Percentiles rank a stretch among this genome's conserved stretches.
These are phyloP conservation scores for Suillus hirtellus DNA, from an alignment of 768 basidiomycete species.

Conservation along the genomic window DNA sequence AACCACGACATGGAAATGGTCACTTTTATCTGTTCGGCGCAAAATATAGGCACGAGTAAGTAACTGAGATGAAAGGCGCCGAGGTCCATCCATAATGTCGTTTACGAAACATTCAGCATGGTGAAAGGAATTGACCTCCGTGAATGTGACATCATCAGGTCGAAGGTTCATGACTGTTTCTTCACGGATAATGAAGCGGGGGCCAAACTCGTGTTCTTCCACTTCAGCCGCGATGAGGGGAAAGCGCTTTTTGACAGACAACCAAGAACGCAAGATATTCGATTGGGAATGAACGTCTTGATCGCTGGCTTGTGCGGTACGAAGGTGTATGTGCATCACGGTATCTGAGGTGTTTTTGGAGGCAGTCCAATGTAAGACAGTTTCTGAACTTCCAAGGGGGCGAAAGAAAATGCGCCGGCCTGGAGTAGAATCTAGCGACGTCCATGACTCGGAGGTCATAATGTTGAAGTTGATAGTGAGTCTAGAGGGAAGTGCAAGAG, in stretches of 20 bases:
- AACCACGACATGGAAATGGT: constrained; percentile 43
- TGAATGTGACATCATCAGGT: constrained; percentile 41
- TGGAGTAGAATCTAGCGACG: constrained; percentile 4
- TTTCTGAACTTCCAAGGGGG: constrained; percentile 41
- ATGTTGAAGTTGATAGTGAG: background rate
- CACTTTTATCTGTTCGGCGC: constrained; percentile 37
- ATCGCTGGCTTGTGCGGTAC: constrained; percentile 19
- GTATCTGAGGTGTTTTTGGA: constrained; percentile 47
- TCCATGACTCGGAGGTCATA: constrained; percentile 9
- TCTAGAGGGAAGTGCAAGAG: background rate
- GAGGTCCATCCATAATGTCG: constrained; percentile 34
- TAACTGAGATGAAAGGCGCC: constrained; percentile 39
- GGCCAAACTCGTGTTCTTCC: constrained; percentile 31
- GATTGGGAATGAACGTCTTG: constrained; percentile 22
- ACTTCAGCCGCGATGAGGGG: constrained; percentile 50
- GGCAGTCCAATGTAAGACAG: constrained; percentile 39
- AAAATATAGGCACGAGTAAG: constrained; percentile 46
- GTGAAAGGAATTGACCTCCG: constrained; percentile 34
- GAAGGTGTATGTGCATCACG: constrained; percentile 39
- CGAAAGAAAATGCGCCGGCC: constrained; percentile 25
- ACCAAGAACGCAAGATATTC: constrained; percentile 45
- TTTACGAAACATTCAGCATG: constrained; percentile 38
- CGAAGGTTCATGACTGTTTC: constrained; percentile 28
- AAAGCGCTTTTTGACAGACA: constrained; percentile 45
- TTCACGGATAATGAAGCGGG: constrained; percentile 42